Percentiles rank a stretch among this genome's conserved stretches.
phyloP scores from a whole-genome alignment of 768 basidiomycete species.

The Podaxis sp. region DNA sequence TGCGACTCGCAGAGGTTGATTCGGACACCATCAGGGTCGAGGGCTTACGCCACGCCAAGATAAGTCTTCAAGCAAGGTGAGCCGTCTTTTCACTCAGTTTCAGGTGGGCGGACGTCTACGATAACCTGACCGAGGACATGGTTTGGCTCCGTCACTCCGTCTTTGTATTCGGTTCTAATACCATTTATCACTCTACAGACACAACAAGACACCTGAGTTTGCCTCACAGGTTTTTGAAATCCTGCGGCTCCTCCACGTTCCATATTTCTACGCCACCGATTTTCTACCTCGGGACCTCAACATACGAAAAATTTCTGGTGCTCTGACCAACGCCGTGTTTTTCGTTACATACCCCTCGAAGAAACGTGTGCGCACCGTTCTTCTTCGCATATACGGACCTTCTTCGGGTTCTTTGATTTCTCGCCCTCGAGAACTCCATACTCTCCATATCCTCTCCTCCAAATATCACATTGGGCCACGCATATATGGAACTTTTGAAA shows the following conservation, averaged over 20 bases:
- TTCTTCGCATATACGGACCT: slow-evolving; percentile 90
- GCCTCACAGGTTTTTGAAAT: slow-evolving; percentile 50
- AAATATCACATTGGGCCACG: slow-evolving; percentile 85
- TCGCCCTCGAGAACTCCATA: slow-evolving; percentile 80
- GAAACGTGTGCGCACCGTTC: slow-evolving; percentile 54
- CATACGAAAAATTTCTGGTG: slow-evolving; percentile 83
- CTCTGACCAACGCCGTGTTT: slow-evolving; percentile 94
- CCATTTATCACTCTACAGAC: slow-evolving; percentile 38
- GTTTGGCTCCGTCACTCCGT: slow-evolving; percentile 27
- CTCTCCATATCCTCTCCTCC: slow-evolving; percentile 85
- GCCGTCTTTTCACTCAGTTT: slow-evolving; percentile 29
- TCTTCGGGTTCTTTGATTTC: slow-evolving; percentile 86
- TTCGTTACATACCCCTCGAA: slow-evolving; percentile 77
- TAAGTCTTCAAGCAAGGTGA: slow-evolving; percentile 68
- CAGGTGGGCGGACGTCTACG: slow-evolving; percentile 30
- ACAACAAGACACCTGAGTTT: slow-evolving; percentile 60
- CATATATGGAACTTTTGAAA: slow-evolving; percentile 92
- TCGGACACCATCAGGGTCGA: slow-evolving; percentile 47
- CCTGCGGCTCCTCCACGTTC: slow-evolving; percentile 48
- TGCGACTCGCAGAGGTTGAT: slow-evolving; percentile 30
- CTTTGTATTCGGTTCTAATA: slow-evolving; percentile 17
- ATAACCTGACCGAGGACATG: slow-evolving; percentile 19
- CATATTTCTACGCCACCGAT: slow-evolving; percentile 49
- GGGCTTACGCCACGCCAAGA: slow-evolving; percentile 53
- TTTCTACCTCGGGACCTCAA: slow-evolving; percentile 46